Evolutionary conservation across 176 grass and related monocot genomes (phyloP).

Genomic region (Tuctoria greenei): DNA sequence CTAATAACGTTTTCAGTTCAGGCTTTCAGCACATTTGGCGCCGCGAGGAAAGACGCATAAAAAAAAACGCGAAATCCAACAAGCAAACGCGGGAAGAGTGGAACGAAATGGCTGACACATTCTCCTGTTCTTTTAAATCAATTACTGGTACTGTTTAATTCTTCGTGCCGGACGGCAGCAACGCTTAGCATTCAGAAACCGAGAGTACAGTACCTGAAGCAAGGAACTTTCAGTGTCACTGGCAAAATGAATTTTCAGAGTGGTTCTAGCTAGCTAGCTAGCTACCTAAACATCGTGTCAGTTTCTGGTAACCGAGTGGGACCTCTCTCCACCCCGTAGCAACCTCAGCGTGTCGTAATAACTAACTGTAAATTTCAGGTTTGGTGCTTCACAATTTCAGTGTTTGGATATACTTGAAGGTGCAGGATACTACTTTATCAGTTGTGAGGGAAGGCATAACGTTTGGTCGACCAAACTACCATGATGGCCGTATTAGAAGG

Average conservation of each 20-base stretch:
- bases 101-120: not conserved
- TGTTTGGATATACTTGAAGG: slow-evolving; percentile 30
- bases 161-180: not conserved
- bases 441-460: too few relatives aligned
- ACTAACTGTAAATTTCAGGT: slow-evolving; percentile 8
- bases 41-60: too few relatives aligned
- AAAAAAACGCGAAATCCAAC: not conserved
- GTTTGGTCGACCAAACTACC: slow-evolving; percentile 22
- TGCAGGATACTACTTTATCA: slow-evolving; percentile 10
- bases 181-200: not conserved
- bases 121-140: not conserved
- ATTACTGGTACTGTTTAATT: not conserved
- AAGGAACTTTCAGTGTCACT: not conserved
- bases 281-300: slow-evolving; percentile 5
- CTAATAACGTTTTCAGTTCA: not conserved
- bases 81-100: not conserved
- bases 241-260: not conserved
- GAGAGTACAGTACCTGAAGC: not conserved
- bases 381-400: not conserved
- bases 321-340: not conserved
- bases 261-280: not conserved
- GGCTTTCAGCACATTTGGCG: not conserved
- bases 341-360: slow-evolving; percentile 12
- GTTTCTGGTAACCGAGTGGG: slow-evolving; percentile 5
- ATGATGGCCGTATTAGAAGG: not conserved